Evolutionary conservation across 2,329 filamentous ascomycete genomes (phyloP).

Genomic region (Pseudogymnoascus sp.): DNA sequence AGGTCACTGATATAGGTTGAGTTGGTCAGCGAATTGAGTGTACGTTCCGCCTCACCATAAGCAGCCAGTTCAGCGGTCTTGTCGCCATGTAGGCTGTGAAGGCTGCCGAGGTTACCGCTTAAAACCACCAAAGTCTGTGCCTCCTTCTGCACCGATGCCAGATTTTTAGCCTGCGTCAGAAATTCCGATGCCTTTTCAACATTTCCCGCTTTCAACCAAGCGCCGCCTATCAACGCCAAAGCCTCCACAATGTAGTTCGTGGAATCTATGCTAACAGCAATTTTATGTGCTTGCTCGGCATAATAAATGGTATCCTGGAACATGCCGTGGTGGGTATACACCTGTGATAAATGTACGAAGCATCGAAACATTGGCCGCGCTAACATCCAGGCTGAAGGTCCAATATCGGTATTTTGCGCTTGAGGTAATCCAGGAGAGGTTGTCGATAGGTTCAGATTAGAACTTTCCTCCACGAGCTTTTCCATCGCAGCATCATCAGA

Average conservation of each 20-base stretch:
- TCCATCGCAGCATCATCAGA: constrained; percentile 20
- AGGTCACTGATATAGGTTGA: constrained; percentile 28
- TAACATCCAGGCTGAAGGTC: constrained; percentile 70
- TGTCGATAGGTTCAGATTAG: constrained; percentile 28
- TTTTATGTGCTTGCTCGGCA: constrained; percentile 70
- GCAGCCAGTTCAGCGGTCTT: constrained; percentile 39
- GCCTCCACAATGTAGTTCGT: constrained; percentile 42
- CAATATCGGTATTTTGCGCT: constrained; percentile 30
- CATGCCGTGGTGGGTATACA: constrained; percentile 78
- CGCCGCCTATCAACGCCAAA: constrained; percentile 44
- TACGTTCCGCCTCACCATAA: constrained; percentile 40
- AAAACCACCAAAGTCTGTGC: constrained; percentile 40
- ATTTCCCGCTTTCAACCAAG: constrained; percentile 50
- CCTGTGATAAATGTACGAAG: constrained; percentile 62
- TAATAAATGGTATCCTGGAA: constrained; percentile 85
- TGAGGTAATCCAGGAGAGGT: constrained; percentile 34
- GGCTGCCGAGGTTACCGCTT: constrained; percentile 46
- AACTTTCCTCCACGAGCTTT: constrained; percentile 26
- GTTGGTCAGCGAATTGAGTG: constrained; percentile 35
- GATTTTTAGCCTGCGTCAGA: constrained; percentile 44
- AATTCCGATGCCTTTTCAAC: constrained; percentile 48
- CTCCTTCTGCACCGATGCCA: constrained; percentile 39
- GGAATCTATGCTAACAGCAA: constrained; percentile 41
- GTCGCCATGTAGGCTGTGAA: constrained; percentile 41
- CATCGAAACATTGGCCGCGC: constrained; percentile 64